phyloP scores from a whole-genome alignment of 2,329 filamentous ascomycete genomes.

The Botrytis deweyae region DNA sequence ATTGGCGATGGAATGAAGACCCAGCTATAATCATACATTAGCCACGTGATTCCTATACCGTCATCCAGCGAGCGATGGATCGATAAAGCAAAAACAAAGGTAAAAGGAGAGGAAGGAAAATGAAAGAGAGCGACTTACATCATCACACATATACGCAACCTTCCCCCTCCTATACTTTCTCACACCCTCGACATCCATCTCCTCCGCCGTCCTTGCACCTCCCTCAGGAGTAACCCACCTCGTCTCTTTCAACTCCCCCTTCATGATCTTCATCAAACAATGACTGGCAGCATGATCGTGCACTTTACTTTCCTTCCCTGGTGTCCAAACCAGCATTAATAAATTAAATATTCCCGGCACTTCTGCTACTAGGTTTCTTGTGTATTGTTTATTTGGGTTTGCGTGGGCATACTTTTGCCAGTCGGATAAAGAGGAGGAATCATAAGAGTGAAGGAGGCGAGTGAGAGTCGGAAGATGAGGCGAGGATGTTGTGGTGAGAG shows the following conservation, averaged over 20 bases:
- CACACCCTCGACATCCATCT: slow-evolving; percentile 48
- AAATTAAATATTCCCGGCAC: slow-evolving; percentile 68
- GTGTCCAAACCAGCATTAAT: slow-evolving; percentile 85
- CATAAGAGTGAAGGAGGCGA: slow-evolving; percentile 29
- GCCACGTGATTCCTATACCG: background rate
- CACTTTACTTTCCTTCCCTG: slow-evolving; percentile 78
- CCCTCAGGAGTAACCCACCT: slow-evolving; percentile 53
- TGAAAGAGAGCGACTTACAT: slow-evolving; percentile 38
- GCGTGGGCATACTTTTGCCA: slow-evolving; percentile 75
- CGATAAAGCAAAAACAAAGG: background rate
- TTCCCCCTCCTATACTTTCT: slow-evolving; percentile 63
- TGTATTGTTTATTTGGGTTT: slow-evolving; percentile 70
- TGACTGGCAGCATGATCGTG: slow-evolving; percentile 89
- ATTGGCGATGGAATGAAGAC: slow-evolving; percentile 82
- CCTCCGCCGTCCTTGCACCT: slow-evolving; percentile 20
- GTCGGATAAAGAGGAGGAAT: slow-evolving; percentile 41
- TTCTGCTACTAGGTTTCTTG: slow-evolving; percentile 84
- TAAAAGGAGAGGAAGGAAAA: background rate
- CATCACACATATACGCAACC: slow-evolving; percentile 89
- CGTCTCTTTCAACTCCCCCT: slow-evolving; percentile 74
- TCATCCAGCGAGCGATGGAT: background rate
- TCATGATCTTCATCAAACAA: slow-evolving; percentile 89
- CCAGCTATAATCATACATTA: slow-evolving; percentile 49
- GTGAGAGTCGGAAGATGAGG: slow-evolving; percentile 29
- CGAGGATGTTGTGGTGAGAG: slow-evolving; percentile 24